phyloP scores from a whole-genome alignment of 768 basidiomycete species.

The Pleurotus platypus region DNA sequence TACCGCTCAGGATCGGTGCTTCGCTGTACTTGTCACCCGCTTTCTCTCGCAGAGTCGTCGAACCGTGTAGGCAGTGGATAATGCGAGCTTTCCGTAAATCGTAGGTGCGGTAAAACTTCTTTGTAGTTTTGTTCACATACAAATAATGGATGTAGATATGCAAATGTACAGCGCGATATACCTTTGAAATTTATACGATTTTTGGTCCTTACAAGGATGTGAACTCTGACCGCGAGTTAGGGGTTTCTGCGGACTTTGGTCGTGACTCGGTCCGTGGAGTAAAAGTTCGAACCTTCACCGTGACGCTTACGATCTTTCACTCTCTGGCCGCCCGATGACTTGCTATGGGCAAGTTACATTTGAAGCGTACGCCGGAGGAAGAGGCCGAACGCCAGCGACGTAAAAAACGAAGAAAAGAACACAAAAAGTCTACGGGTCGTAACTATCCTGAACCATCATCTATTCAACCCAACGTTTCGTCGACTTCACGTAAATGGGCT shows the following conservation, averaged over 20 bases:
- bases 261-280: too few species aligned
- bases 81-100: slow-evolving; percentile 24
- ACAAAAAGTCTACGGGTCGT: slow-evolving; percentile 1
- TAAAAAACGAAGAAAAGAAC: slow-evolving; percentile 35
- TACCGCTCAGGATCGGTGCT: slow-evolving; percentile 68
- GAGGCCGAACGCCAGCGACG: slow-evolving; percentile 39
- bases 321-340: not conserved
- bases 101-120: not conserved
- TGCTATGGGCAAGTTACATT: slow-evolving; percentile 49
- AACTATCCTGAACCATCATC: not conserved
- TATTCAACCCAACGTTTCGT: not conserved
- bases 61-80: slow-evolving; percentile 48
- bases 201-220: too few species aligned
- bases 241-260: too few species aligned
- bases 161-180: too few species aligned
- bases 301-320: not conserved
- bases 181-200: too few species aligned
- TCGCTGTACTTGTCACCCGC: slow-evolving; percentile 72
- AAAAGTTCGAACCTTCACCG: not conserved
- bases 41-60: slow-evolving; percentile 65
- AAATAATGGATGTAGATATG: too few species aligned
- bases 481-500: slow-evolving; percentile 25
- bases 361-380: slow-evolving; percentile 65
- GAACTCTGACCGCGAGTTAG: too few species aligned
- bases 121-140: too few species aligned